phyloP scores from a whole-genome alignment of 495 filamentous ascomycete species.

The Cladorrhinum samala region DNA sequence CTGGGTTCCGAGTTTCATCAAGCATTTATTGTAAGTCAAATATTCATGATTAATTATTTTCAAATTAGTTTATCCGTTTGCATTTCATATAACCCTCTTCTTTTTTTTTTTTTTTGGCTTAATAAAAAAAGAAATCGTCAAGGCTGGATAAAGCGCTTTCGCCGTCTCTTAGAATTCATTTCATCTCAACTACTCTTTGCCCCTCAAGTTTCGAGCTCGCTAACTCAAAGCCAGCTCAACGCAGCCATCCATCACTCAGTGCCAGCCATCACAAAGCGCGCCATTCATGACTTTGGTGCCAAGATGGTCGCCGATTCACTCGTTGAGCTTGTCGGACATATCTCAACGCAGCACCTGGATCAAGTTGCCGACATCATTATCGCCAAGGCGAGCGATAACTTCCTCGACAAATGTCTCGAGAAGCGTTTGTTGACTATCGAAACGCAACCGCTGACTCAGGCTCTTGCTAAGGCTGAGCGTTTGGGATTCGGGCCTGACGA shows the following conservation, averaged over 20 bases:
- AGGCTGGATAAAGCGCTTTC: neutral
- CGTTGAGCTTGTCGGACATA: conserved; percentile 34
- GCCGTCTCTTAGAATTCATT: neutral
- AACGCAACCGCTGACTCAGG: conserved; percentile 42
- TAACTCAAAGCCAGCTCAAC: conserved; percentile 34
- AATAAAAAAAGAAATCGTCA: neutral
- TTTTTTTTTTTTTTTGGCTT: neutral
- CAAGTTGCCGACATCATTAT: conserved; percentile 35
- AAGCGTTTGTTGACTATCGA: conserved; percentile 42
- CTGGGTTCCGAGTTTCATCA: conserved; percentile 47
- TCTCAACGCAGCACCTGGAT: conserved; percentile 31
- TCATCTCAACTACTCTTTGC: neutral
- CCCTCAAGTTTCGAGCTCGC: no score
- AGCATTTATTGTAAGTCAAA: conserved; percentile 42
- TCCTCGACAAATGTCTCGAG: conserved; percentile 42
- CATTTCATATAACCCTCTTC: no score
- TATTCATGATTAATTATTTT: neutral
- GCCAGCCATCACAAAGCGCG: conserved; percentile 32
- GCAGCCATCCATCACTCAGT: conserved; percentile 39
- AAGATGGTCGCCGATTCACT: conserved; percentile 40
- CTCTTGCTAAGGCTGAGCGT: conserved; percentile 43
- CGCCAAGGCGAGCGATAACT: conserved; percentile 36
- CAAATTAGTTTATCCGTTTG: neutral
- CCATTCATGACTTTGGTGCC: conserved; percentile 38
- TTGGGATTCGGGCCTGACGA: conserved; percentile 43